Conservation (phyloP, 768 basidiomycete species). For the Phanerochaete carnosa region DNA sequence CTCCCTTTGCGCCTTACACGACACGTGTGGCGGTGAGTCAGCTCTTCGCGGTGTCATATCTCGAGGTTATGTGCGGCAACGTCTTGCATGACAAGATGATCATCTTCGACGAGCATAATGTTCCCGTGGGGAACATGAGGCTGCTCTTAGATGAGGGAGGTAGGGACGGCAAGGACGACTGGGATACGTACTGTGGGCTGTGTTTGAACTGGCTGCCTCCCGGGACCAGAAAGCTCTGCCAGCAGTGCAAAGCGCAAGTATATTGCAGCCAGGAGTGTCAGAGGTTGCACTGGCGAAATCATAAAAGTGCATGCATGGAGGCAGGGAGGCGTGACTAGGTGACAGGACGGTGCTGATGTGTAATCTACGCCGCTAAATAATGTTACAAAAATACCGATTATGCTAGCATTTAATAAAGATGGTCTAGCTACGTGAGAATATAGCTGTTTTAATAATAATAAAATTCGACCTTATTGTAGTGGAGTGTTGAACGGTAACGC, state of each 20-base stretch:
- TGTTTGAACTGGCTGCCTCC: background rate
- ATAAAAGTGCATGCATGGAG: background rate
- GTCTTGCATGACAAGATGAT: background rate
- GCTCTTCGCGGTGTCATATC: conserved; percentile 49
- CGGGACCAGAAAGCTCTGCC: background rate
- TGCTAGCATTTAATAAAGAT: too few relatives aligned
- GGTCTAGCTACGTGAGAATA: too few relatives aligned
- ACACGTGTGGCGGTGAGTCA: conserved; percentile 52
- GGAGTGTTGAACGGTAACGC: too few relatives aligned
- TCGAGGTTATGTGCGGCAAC: conserved; percentile 33
- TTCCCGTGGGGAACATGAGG: background rate
- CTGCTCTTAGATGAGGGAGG: background rate
- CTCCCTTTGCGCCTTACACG: conserved; percentile 36
- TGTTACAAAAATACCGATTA: too few relatives aligned
- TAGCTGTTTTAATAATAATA: too few relatives aligned
- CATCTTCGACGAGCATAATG: background rate
- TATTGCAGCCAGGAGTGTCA: conserved; percentile 11
- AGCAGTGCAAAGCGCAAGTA: background rate
- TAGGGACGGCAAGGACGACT: background rate
- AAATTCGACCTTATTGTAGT: too few relatives aligned
- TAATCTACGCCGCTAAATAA: background rate
- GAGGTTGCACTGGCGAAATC: conserved; percentile 2
- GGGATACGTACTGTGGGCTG: background rate
- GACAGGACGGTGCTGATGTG: too few relatives aligned
- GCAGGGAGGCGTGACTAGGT: background rate